Evolutionary conservation across 1,284 basidiomycete genomes (phyloP), one percentile per base, ranked within the genome.

Genomic region (Ustilago shanxiensis): DNA sequence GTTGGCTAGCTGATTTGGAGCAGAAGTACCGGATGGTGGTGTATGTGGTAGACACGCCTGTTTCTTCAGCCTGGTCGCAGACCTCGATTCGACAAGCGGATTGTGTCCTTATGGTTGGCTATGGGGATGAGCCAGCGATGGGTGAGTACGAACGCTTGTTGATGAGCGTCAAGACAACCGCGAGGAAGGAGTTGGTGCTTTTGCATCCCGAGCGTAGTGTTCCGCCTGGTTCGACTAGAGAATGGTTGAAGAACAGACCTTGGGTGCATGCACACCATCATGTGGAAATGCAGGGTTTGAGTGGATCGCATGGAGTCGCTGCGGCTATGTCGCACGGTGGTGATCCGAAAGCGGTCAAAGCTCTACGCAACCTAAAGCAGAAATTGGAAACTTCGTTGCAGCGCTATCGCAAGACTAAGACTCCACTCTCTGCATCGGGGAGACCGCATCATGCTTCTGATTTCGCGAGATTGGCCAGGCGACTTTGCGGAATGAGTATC

Each of bases 211-310:
- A 98, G 82, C 91, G 95, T 37, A 92, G 91, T 33, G 94, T 99
- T 3, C 88, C 90, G 3, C 92, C 95, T 3, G 96, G 97, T 2
- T 95, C 94, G 11, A 99, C 97, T 29, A 90, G 96, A 59, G 93
- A 93, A 85, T 99, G 96, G 96, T 89, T 99, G 52, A 95, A 95
- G 89, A 94, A 94, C 61, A 93, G 96, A 54, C 93, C 95, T 18
- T 99, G 96, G 95, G 89, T 98, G 5, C 92, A 95, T 85, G 93
- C 93, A 75, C 94, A 96, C 83, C 91, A 94, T 58, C 95, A 97
- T 83, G 91, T 96, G 60, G 94, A 96, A 85, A 88, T 96, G 59
- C 90, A 92, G 0, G 93, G 87, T 29, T 78, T 83, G n/a, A 79
- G 85, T 1, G 76, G 67, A 85, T 87, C 78, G 79, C 88, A 28